These are phyloP conservation scores for Apium graveolens DNA, from an alignment of 129 eudicot genomes.

Conservation along the genomic window DNA sequence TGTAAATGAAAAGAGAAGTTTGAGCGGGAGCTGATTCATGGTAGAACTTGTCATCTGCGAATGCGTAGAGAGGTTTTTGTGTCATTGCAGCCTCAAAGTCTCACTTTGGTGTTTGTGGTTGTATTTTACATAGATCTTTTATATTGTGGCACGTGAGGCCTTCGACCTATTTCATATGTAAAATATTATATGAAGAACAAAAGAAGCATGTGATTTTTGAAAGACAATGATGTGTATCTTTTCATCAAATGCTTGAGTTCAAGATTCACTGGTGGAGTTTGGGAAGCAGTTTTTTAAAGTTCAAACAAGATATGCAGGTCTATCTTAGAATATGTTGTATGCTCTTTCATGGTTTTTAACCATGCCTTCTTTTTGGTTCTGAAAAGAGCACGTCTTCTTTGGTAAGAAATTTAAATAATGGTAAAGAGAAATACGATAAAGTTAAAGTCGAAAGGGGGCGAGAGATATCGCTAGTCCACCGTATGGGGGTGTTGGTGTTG, in stretches of 20 bases:
- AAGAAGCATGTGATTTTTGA: neutral
- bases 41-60: neutral
- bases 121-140: neutral
- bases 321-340: too few relatives aligned
- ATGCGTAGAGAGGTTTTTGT: neutral
- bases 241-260: neutral
- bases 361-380: too few relatives aligned
- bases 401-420: too few relatives aligned
- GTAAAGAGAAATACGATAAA: too few relatives aligned
- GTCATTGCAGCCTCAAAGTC: neutral
- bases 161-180: neutral
- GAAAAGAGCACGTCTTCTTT: too few relatives aligned
- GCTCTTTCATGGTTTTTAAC: too few relatives aligned
- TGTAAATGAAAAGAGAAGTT: constrained; percentile 8
- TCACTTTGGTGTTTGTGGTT: neutral
- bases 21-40: constrained; percentile 4
- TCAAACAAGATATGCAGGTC: too few relatives aligned
- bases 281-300: neutral
- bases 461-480: too few relatives aligned
- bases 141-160: neutral
- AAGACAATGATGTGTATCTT: neutral
- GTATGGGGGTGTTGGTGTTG: too few relatives aligned
- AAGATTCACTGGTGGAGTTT: too few relatives aligned
- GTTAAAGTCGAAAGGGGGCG: too few relatives aligned
- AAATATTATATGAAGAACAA: neutral